These are phyloP conservation scores for Capsella rubella DNA, from an alignment of 441 rosid genomes.

Conservation along the genomic window DNA sequence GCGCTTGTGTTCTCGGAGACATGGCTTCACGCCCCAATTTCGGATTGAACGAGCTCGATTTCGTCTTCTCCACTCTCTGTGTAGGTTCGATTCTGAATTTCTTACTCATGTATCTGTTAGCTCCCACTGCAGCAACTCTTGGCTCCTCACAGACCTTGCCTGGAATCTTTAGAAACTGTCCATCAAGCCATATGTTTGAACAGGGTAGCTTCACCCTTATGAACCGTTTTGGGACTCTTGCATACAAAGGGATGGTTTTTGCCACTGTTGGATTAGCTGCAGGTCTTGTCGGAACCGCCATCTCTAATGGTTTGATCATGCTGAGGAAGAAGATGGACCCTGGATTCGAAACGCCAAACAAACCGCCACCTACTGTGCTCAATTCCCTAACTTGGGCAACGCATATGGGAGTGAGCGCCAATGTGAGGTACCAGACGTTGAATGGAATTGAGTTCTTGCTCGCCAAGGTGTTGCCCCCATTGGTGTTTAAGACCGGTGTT, in stretches of 20 bases:
- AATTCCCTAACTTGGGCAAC: slow-evolving; percentile 90
- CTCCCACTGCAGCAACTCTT: slow-evolving; percentile 59
- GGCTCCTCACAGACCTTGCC: slow-evolving; percentile 58
- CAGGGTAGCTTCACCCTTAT: slow-evolving; percentile 59
- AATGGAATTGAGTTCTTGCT: slow-evolving; percentile 79
- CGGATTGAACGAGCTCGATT: slow-evolving; percentile 89
- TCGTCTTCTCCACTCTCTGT: slow-evolving; percentile 87
- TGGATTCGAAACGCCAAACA: slow-evolving; percentile 82
- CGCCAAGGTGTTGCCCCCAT: slow-evolving; percentile 58
- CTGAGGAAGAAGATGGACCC: slow-evolving; percentile 99
- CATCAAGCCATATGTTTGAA: slow-evolving; percentile 88
- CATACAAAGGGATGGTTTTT: slow-evolving; percentile 79
- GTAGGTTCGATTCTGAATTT: slow-evolving; percentile 88
- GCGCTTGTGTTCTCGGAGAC: slow-evolving; percentile 82
- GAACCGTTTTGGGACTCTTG: slow-evolving; percentile 75
- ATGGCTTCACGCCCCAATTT: slow-evolving; percentile 97
- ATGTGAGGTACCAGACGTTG: slow-evolving; percentile 89
- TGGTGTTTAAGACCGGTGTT: slow-evolving; percentile 75
- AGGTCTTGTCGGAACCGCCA: slow-evolving; percentile 84
- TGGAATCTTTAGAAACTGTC: slow-evolving; percentile 71
- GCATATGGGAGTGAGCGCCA: slow-evolving; percentile 96
- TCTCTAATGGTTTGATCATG: slow-evolving; percentile 82
- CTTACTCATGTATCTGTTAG: slow-evolving; percentile 82
- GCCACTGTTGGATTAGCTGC: slow-evolving; percentile 95
- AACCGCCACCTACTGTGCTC: slow-evolving; percentile 86